Conservation (phyloP, 2,329 filamentous ascomycete species). For the Teratosphaeria nubilosa region DNA sequence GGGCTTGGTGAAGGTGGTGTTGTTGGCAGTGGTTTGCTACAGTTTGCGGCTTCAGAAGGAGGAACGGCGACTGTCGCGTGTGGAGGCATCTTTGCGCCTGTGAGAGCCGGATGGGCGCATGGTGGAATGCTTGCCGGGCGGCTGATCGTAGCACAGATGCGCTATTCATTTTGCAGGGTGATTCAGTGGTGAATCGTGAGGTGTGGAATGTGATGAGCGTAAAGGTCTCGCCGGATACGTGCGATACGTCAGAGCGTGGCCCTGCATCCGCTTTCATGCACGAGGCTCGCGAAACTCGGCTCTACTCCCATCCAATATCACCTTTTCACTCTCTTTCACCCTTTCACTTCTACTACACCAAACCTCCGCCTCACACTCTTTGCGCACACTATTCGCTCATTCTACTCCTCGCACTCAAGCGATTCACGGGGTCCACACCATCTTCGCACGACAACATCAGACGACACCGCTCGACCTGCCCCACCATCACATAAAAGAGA, state of each 20-base stretch:
- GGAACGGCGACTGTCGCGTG: constrained; percentile 6
- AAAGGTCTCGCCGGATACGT: not conserved
- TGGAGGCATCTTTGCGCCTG: constrained; percentile 13
- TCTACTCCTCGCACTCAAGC: not conserved
- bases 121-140: not conserved
- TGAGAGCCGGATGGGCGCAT: constrained; percentile 2
- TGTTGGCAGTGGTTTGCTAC: not conserved
- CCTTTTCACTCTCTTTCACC: not conserved
- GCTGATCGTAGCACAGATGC: not conserved
- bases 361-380: not conserved
- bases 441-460: not conserved
- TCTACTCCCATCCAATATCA: not conserved
- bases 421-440: not conserved
- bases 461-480: not conserved
- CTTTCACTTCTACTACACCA: not conserved
- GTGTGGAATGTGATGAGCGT: not conserved
- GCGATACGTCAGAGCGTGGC: not conserved
- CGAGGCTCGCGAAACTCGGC: not conserved
- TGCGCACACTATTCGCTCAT: not conserved
- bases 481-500: constrained; percentile 1
- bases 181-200: not conserved
- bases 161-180: not conserved
- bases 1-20: constrained; percentile 3
- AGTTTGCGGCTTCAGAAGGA: constrained; percentile 4
- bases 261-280: not conserved